Conservation (phyloP, 306 rosid species). For the Medicago lupulina region DNA sequence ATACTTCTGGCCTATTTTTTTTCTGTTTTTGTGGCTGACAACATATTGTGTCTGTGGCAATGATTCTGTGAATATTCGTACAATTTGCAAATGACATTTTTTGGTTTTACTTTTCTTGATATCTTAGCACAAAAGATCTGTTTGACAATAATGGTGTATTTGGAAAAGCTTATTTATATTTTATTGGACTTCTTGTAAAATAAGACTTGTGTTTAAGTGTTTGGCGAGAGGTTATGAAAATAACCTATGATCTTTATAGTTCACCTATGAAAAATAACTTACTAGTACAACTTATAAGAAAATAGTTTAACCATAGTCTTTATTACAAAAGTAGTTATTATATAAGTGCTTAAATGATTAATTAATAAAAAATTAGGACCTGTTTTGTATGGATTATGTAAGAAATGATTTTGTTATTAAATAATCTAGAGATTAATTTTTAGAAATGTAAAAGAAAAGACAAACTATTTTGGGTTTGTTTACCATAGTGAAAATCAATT, state of each 20-base stretch:
- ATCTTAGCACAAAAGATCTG: background rate
- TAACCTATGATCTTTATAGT: background rate
- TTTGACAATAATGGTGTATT: background rate
- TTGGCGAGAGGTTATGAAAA: background rate
- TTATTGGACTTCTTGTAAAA: background rate
- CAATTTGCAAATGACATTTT: background rate
- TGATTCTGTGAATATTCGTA: too few relatives aligned
- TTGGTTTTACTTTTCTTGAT: background rate
- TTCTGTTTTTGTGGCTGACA: too few relatives aligned
- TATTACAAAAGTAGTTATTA: background rate
- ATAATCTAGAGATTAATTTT: too few relatives aligned
- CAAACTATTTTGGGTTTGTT: too few relatives aligned
- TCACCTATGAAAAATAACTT: background rate
- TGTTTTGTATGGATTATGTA: too few relatives aligned
- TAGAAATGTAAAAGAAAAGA: too few relatives aligned
- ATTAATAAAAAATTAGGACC: too few relatives aligned
- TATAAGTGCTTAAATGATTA: too few relatives aligned
- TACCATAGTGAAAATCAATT: too few relatives aligned
- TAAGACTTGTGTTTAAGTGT: background rate
- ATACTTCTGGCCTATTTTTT: too few relatives aligned
- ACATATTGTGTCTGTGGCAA: too few relatives aligned
- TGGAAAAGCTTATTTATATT: background rate
- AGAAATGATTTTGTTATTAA: too few relatives aligned
- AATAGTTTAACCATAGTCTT: background rate
- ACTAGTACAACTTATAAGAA: background rate